Conservation (phyloP, 2,329 filamentous ascomycete genomes). For the Nemania sp. region DNA sequence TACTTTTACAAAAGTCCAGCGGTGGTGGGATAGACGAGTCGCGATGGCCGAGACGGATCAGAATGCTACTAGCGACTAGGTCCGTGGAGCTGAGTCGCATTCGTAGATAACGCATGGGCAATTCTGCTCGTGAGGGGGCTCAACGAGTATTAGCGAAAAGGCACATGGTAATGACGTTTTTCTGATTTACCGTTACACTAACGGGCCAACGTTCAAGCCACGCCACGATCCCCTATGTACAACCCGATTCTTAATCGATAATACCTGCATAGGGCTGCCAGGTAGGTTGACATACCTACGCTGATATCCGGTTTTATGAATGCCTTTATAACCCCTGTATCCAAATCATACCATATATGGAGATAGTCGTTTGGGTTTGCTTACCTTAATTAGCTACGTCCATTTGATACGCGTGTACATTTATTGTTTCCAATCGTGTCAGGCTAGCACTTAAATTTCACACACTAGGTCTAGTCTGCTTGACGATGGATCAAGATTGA, state of each 20-base stretch:
- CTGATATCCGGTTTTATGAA: neutral
- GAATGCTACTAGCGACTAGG: constrained; percentile 24
- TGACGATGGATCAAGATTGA: neutral
- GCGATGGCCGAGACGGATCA: constrained; percentile 14
- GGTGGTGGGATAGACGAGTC: constrained; percentile 22
- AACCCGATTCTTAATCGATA: constrained; percentile 6
- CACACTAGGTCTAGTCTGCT: neutral
- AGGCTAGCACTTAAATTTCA: neutral
- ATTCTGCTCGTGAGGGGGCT: neutral
- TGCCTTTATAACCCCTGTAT: constrained; percentile 26
- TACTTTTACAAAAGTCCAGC: constrained; percentile 43
- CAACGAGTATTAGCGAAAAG: neutral
- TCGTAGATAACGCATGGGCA: constrained; percentile 15
- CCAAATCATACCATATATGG: neutral
- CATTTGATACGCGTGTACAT: neutral
- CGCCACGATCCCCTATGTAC: constrained; percentile 24
- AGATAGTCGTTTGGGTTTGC: neutral
- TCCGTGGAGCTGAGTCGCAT: constrained; percentile 27
- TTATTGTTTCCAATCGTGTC: neutral
- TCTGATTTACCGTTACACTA: constrained; percentile 18
- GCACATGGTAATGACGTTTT: constrained; percentile 7
- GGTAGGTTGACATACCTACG: constrained; percentile 9
- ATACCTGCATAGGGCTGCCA: constrained; percentile 35
- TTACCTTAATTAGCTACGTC: neutral
- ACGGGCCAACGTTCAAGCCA: constrained; percentile 23